Base-by-base conservation (phyloP, 768 basidiomycete species). In the Russula compacta region DNA sequence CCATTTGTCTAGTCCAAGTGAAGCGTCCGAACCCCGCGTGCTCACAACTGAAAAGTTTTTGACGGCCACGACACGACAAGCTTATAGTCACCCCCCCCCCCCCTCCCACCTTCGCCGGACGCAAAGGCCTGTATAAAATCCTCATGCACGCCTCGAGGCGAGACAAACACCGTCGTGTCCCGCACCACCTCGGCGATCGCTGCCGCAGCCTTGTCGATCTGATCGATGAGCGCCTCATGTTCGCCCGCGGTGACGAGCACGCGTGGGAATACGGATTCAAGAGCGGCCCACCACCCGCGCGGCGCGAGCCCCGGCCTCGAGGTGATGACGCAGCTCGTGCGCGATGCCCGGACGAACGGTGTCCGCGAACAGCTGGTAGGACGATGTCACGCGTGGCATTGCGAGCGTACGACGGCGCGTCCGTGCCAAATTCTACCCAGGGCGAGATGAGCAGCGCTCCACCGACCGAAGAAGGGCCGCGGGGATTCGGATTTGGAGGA, bases 121-220 rank as follows among this genome's bases (percentile, higher is more conserved):
- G 17, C 39, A 36, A 60, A 60, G 6, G 43, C 52, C 3, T 7
- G 12, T 0, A 53, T 50, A 4, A 63, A 60, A 48, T 63, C 61
- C 19, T 60, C 61, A 54, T 60, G 61, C 46, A 63, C 52, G 14
- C 61, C 58, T 29, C 53, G 42, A 42, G 56, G 52, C 24, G 53
- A 8, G 5, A 54, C 35, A 8, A 54, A 53, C 38, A 51, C 4
- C 47, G 47, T 56, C 35, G 42, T 59, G 9, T 60, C 53, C 9
- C 6, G 47, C 21, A 11, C 61, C 44, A 46, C 35, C 42, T 48
- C 36, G 8, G 40, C 24, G 17, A 60, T 59, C 35, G 11, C 42
- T n/a, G 47, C 35, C 12, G 52, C 33, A 1, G 39, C 10, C 5
- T 9, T 24, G 5, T 17, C 24, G 8, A 60, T 61, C 42, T 14